Conservation (phyloP, 805 yeast genomes). For the Candida ponderosae region DNA sequence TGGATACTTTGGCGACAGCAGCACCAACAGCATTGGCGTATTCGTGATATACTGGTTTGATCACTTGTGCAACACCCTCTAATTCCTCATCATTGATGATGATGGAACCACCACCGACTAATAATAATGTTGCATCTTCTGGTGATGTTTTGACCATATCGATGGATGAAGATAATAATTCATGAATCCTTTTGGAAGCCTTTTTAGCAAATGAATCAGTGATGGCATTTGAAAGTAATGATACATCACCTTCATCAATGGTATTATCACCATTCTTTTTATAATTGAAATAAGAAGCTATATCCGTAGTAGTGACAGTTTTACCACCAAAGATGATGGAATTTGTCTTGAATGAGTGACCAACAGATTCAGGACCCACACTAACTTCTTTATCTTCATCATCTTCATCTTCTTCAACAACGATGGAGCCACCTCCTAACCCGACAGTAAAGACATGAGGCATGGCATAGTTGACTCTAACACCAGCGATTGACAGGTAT, state of each 20-base stretch:
- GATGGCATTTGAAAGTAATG: too few species aligned
- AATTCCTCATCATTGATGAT: slow-evolving; percentile 26
- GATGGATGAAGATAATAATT: too few species aligned
- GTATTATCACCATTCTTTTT: slow-evolving; percentile 2
- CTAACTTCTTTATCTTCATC: slow-evolving; percentile 13
- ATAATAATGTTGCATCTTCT: too few species aligned
- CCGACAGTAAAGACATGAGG: slow-evolving; percentile 38
- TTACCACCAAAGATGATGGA: slow-evolving; percentile 34
- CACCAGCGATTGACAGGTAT: slow-evolving; percentile 32
- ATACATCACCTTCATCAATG: background rate
- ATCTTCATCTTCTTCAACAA: slow-evolving; percentile 16
- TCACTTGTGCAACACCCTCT: slow-evolving; percentile 31
- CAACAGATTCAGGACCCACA: slow-evolving; percentile 37
- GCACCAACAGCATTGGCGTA: slow-evolving; percentile 42
- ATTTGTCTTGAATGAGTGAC: slow-evolving; percentile 19
- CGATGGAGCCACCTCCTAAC: slow-evolving; percentile 36
- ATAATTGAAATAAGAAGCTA: too few species aligned
- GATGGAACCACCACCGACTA: slow-evolving; percentile 38
- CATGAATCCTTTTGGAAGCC: too few species aligned
- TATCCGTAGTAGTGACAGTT: slow-evolving; percentile 27
- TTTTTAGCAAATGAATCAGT: too few species aligned
- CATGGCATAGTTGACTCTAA: slow-evolving; percentile 36
- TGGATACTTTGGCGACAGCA: slow-evolving; percentile 32
- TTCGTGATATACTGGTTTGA: slow-evolving; percentile 28
- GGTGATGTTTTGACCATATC: background rate